These are phyloP conservation scores for Alternaria sp. DNA, from an alignment of 2,329 filamentous ascomycete genomes.

Conservation along the genomic window DNA sequence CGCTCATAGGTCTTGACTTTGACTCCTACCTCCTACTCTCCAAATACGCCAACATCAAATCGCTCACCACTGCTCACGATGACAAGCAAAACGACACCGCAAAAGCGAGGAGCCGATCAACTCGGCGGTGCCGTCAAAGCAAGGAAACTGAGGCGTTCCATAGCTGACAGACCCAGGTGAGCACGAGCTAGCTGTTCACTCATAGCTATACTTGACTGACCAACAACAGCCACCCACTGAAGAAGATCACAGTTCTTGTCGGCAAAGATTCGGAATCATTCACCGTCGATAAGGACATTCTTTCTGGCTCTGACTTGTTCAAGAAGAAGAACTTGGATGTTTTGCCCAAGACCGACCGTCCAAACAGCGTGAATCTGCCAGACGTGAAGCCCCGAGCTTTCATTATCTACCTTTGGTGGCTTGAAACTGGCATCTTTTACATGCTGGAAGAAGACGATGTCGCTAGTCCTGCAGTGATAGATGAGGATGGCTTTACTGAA, in stretches of 20 bases:
- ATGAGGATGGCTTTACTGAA: too few species aligned
- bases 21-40: too few species aligned
- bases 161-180: background rate
- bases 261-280: background rate
- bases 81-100: background rate
- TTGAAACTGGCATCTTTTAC: background rate
- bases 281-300: background rate
- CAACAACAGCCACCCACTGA: fast-evolving
- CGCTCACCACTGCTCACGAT: background rate
- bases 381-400: background rate
- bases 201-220: background rate
- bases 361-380: background rate
- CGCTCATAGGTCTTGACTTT: background rate
- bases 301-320: background rate
- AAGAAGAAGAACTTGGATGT: background rate
- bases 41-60: too few species aligned
- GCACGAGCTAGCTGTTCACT: too few species aligned
- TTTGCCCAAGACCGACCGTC: background rate
- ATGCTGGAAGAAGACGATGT: background rate
- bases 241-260: background rate
- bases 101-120: background rate
- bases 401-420: background rate
- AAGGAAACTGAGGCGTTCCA: background rate
- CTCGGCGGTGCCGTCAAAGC: too few species aligned
- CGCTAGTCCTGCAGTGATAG: fast-evolving